Base-by-base conservation (phyloP, 192 early-diverging fungal species). In the Backusella tuberculispora region DNA sequence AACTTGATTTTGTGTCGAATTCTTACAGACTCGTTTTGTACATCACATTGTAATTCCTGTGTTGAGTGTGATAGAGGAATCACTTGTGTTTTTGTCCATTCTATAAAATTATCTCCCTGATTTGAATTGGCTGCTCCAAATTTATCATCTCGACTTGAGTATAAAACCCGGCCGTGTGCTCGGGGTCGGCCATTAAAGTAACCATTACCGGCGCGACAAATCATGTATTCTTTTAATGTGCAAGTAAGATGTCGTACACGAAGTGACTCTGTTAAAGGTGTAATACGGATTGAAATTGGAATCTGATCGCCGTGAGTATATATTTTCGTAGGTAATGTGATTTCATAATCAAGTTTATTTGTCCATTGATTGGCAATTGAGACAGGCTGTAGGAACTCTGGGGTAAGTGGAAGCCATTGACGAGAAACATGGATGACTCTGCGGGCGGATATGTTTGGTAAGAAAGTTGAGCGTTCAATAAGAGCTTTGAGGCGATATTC, bases 161-260 rank as follows among this genome's bases (percentile, higher is more conserved):
- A 43, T 40, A 66, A 38, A 2, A 56, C 24, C 26, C 48, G 41
- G 12, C 75, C 47, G 63, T 74, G 66, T 7, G 70, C 42, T 50
- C 64, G 53, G 40, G 76, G 26, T 26, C 63, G 29, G 21, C 44
- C 44, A 44, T 63, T 29, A 1, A 76, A 48, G 19, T 73, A 63
- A 19, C 81, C 83, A 42, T 40, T 56, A 0, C 72, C 37, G 65
- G 78, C 80, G 34, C 80, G 76, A 75, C 84, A 88, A 0, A 87
- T 80, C 26, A 81, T 69, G 47, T 86, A 89, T 76, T 91, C 90
- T 34, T 87, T 89, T 63, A 91, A 76, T 8, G 80, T 66, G 48
- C 83, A 84, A n/a, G 81, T 79, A 6, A 87, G 76, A 2, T 83
- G 63, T 19, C 83, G 68, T 4, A 89, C 75, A 46, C 67, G 77